Base-by-base conservation (phyloP, 441 rosid genomes). In the Brassica hybrid region DNA sequence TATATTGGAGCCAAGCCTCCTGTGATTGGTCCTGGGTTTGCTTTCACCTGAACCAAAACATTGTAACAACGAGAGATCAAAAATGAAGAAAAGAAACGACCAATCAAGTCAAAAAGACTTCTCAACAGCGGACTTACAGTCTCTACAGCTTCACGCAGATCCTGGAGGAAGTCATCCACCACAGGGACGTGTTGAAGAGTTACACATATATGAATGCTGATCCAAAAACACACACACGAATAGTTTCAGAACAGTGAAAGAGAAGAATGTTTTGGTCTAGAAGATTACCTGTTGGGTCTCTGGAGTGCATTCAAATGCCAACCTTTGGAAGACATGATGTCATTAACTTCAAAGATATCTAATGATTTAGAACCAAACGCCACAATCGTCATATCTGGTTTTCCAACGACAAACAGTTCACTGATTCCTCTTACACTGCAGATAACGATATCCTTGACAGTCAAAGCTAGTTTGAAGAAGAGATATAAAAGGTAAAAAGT, bases 261-360 rank as follows among this genome's bases (percentile, higher is more conserved):
- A 9, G 1, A 48, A 76, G 69, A 6, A 67, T 1, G 65, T 48
- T 66, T 71, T 65, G 9, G 32, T 23, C 27, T 23, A 2, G 81
- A 30, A n/a, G n/a, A n/a, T n/a, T 30, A 94, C 98, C 97, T 90
- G 83, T 96, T 91, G 54, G 99, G 99, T 87, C 96, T 90, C 85
- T 94, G 98, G 72, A 94, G 80, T 1, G 98, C 97, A 80, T 92
- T 96, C 82, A 94, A 82, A 87, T 94, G 98, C 99, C 98, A 94
- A 78, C 99, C 96, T 87, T 89, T 96, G 58, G 88, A 84, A 43
- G 96, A 81, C 92, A 96, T 84, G 79, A 86, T 81, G 85, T 96
- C 98, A 65, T 96, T 92, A 64, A 96, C 99, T 85, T 96, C 98
- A 74, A 92, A 96, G 76, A 94, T 91, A 82, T 94, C 97, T 13